phyloP scores from a whole-genome alignment of 1,139 yeast species.

The Blastobotrys arbuscula region DNA sequence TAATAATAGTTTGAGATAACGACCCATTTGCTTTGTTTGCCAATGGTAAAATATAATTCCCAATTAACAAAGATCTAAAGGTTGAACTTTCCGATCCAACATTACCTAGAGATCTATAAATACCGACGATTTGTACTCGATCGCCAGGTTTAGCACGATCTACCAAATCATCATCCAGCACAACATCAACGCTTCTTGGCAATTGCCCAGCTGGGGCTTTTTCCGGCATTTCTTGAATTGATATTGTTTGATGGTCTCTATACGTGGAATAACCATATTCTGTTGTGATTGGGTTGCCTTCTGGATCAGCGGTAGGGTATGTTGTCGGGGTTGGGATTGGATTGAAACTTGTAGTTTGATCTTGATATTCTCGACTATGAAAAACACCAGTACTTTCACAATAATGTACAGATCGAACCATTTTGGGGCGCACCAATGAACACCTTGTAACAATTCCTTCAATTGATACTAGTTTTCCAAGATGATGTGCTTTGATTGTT shows the following conservation, averaged over 20 bases:
- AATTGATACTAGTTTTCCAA: conserved; percentile 78
- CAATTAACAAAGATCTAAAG: conserved; percentile 74
- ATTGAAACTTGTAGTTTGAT: conserved; percentile 85
- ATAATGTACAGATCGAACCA: conserved; percentile 88
- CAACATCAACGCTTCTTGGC: conserved; percentile 87
- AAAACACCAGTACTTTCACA: conserved; percentile 80
- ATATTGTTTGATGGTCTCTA: conserved; percentile 87
- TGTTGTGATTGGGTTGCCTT: conserved; percentile 80
- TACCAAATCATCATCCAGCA: conserved; percentile 90
- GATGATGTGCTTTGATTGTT: conserved; percentile 67
- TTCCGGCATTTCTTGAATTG: conserved; percentile 98
- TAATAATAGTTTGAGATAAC: conserved; percentile 65
- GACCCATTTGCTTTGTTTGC: conserved; percentile 83
- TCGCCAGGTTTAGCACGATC: conserved; percentile 95
- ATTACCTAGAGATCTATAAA: conserved; percentile 83
- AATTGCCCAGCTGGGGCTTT: conserved; percentile 97
- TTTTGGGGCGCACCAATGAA: conserved; percentile 87
- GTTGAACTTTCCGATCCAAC: conserved; percentile 44
- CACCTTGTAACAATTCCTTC: conserved; percentile 97
- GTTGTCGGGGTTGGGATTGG: conserved; percentile 81
- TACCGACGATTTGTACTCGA: conserved; percentile 90
- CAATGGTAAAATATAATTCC: conserved; percentile 82
- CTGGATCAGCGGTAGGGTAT: conserved; percentile 90
- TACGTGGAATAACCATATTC: conserved; percentile 94
- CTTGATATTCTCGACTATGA: conserved; percentile 88